These are phyloP conservation scores for Penicillium coprophilum DNA, from an alignment of 495 filamentous ascomycete genomes.

Conservation along the genomic window DNA sequence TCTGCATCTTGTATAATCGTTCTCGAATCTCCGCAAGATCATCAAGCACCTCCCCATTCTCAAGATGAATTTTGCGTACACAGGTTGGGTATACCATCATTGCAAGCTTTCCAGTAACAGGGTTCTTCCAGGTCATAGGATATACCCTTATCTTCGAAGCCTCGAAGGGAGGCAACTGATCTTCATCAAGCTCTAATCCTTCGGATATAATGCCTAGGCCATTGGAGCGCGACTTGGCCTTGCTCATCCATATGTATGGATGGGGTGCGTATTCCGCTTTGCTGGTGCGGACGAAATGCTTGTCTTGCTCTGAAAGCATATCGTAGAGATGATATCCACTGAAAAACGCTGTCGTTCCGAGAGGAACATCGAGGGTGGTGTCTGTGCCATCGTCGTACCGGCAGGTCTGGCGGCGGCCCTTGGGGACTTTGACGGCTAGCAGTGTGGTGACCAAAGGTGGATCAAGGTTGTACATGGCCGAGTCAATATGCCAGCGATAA, in stretches of 20 bases:
- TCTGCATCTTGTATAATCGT: conserved; percentile 60
- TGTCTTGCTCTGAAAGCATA: conserved; percentile 56
- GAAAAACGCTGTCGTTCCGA: conserved; percentile 70
- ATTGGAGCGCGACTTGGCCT: conserved; percentile 57
- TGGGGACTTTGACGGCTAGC: conserved; percentile 62
- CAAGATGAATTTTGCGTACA: conserved; percentile 59
- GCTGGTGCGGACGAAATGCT: conserved; percentile 58
- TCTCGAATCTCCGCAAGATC: conserved; percentile 60
- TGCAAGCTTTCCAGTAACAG: conserved; percentile 59
- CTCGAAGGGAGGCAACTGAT: conserved; percentile 60
- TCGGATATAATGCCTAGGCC: conserved; percentile 65
- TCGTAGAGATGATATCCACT: conserved; percentile 62
- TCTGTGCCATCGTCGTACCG: conserved; percentile 67
- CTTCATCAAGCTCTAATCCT: conserved; percentile 49
- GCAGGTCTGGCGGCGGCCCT: conserved; percentile 57
- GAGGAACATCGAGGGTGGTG: conserved; percentile 62
- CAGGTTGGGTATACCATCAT: conserved; percentile 67
- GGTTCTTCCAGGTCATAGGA: conserved; percentile 69
- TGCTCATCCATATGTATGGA: conserved; percentile 72
- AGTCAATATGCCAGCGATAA: conserved; percentile 75
- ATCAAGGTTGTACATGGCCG: conserved; percentile 67
- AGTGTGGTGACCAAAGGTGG: conserved; percentile 66
- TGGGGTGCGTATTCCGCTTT: conserved; percentile 67
- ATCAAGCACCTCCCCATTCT: conserved; percentile 59
- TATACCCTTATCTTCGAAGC: conserved; percentile 59